Conservation (phyloP, 148 eudicot species). For the Silene uniflora region DNA sequence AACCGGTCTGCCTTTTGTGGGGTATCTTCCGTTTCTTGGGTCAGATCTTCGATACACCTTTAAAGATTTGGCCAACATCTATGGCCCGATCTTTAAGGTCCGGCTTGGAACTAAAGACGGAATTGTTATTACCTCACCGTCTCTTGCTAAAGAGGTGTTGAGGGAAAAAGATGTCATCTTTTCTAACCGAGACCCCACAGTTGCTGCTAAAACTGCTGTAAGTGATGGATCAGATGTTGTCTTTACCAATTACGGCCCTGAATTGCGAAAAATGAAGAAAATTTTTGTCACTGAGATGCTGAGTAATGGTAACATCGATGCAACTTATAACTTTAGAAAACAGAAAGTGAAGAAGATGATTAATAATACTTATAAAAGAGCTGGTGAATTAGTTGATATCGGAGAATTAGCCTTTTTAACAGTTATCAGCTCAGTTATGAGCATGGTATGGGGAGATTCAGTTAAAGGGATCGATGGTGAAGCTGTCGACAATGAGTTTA, state of each 20-base stretch:
- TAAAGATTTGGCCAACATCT: slow-evolving; percentile 19
- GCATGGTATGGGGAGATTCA: slow-evolving; percentile 45
- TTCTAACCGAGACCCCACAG: slow-evolving; percentile 32
- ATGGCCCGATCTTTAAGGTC: slow-evolving; percentile 41
- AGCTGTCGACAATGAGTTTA: slow-evolving; percentile 26
- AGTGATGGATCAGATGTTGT: slow-evolving; percentile 29
- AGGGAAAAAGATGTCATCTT: slow-evolving; percentile 40
- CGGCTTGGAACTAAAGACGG: slow-evolving; percentile 33
- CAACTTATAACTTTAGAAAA: slow-evolving; percentile 4
- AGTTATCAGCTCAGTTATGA: slow-evolving; percentile 18
- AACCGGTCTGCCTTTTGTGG: slow-evolving; percentile 37
- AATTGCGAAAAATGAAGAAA: slow-evolving; percentile 41
- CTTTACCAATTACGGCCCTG: slow-evolving; percentile 27
- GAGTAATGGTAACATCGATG: slow-evolving; percentile 30
- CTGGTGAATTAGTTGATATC: slow-evolving; percentile 18
- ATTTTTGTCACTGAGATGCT: slow-evolving; percentile 42
- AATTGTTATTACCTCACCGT: slow-evolving; percentile 38
- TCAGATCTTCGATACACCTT: slow-evolving; percentile 29
- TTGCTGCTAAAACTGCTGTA: slow-evolving; percentile 20
- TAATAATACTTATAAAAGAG: neutral
- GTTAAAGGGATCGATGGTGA: slow-evolving; percentile 2
- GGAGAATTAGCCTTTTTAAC: slow-evolving; percentile 15
- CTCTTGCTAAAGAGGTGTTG: slow-evolving; percentile 37
- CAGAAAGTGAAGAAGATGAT: slow-evolving; percentile 23
- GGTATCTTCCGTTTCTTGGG: slow-evolving; percentile 35